Base-by-base conservation (phyloP, 164 flowering plant genomes). In the Berberis thunbergii region DNA sequence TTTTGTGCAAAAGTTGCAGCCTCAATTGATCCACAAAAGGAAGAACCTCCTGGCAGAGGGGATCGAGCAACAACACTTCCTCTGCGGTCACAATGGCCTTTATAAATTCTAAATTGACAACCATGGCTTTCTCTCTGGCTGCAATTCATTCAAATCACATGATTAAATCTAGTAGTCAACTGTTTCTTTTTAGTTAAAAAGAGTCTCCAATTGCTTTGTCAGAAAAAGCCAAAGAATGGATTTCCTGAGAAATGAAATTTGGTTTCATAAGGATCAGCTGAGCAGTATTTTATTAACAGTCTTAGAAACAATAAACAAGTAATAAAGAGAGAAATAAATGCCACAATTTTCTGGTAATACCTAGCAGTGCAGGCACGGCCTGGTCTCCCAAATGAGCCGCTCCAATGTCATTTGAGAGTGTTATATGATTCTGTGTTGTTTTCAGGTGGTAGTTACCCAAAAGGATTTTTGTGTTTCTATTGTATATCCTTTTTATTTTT, bases 51-150 rank as follows among this genome's bases (percentile, higher is more conserved):
- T 78, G 96, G 10, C 79, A 76, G 1, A 87, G 71, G 73, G 99
- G 99, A 75, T 91, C 96, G 63, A 95, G 84, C 69, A 94, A 66
- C 67, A 94, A 67, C 59, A 94, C 83, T 77, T 91, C 99, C 76
- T 94, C 97, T 50, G 97, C 97, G 13, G 99, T 91, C 62, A 95
- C 87, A 66, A 95, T 86, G 41, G 97, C 96, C 79, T 86, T 87
- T 75, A 89, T 82, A 70, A 87, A 87, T 79, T 89, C 97, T 64
- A 91, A 75, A 76, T 95, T 95, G 55, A 91, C 94, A 73, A 91
- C 89, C 94, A 95, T 89, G 60, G 96, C 97, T 76, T 82, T 94
- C 70, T 91, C 97, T 76, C 97, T 78, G 43, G 96, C 97, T 95
- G 84, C 73, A 77, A 64, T 63, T 45, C 39, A 54, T 10, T 41